phyloP scores from a whole-genome alignment of 805 yeast species.

The Clavispora vitiphila region DNA sequence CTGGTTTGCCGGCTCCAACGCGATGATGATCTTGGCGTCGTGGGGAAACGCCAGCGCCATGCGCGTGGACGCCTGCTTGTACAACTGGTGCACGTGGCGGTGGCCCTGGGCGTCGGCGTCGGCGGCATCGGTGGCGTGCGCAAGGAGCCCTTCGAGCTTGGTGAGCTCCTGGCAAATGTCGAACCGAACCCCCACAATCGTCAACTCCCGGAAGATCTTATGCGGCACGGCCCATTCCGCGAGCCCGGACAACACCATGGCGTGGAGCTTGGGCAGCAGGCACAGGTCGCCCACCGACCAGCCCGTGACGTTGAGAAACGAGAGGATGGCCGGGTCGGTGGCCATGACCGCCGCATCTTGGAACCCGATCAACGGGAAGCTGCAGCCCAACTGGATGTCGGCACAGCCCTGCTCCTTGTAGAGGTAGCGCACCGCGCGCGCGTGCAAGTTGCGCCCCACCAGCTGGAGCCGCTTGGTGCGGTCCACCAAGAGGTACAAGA shows the following conservation, averaged over 20 bases:
- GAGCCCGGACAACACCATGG: slow-evolving; percentile 40
- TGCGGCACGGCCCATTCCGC: slow-evolving; percentile 49
- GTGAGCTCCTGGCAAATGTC: slow-evolving; percentile 45
- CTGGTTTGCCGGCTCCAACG: slow-evolving; percentile 49
- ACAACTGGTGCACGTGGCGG: slow-evolving; percentile 26
- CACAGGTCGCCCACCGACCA: slow-evolving; percentile 28
- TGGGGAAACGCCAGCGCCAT: slow-evolving; percentile 22
- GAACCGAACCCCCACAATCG: slow-evolving; percentile 53
- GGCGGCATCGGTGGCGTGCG: slow-evolving; percentile 15
- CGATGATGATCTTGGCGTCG: slow-evolving; percentile 45
- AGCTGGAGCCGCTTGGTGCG: slow-evolving; percentile 49
- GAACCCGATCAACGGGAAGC: slow-evolving; percentile 43
- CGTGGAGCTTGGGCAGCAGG: slow-evolving; percentile 19
- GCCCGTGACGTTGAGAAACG: slow-evolving; percentile 36
- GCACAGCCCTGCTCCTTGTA: slow-evolving; percentile 38
- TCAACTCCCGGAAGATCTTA: slow-evolving; percentile 49
- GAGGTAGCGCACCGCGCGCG: slow-evolving; percentile 48
- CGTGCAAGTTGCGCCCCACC: slow-evolving; percentile 50
- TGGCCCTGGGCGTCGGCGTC: slow-evolving; percentile 6
- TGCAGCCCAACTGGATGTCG: slow-evolving; percentile 37
- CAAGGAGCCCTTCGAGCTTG: slow-evolving; percentile 39
- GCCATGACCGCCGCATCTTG: slow-evolving; percentile 20
- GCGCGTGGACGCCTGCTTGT: slow-evolving; percentile 32
- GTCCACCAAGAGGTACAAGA: slow-evolving; percentile 47
- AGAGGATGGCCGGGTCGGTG: slow-evolving; percentile 19